A percentile compares a stretch with the other conserved stretches of the same genome.
phyloP scores from a whole-genome alignment of 164 flowering plant species.

The Piper longum region DNA sequence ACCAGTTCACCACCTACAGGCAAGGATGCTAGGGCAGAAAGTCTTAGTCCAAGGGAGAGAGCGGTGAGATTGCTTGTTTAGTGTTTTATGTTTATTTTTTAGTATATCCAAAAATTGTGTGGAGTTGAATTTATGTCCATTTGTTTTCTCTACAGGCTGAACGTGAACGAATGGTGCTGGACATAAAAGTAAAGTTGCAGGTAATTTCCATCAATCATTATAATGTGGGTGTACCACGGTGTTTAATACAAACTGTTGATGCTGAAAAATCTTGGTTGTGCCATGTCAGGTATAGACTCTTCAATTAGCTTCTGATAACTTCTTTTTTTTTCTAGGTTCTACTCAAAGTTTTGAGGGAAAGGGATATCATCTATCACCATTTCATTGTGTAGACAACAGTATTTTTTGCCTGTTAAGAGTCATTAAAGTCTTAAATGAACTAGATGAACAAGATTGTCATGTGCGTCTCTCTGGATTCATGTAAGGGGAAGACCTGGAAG shows the following conservation, averaged over 20 bases:
- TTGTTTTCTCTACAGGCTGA: slow-evolving; percentile 57
- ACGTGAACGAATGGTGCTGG: slow-evolving; percentile 96
- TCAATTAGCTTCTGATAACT: too few species aligned
- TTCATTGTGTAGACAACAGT: too few species aligned
- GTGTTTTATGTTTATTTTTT: background rate
- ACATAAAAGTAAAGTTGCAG: slow-evolving; percentile 96
- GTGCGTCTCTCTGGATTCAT: too few species aligned
- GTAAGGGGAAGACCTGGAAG: too few species aligned
- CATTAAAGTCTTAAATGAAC: too few species aligned
- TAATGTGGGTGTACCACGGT: background rate
- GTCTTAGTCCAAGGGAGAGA: slow-evolving; percentile 90
- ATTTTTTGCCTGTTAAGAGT: too few species aligned
- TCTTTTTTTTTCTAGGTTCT: too few species aligned
- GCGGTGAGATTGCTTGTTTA: slow-evolving; percentile 50
- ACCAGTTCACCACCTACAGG: slow-evolving; percentile 52
- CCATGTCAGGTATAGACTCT: too few species aligned
- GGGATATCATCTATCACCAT: too few species aligned
- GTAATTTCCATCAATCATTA: slow-evolving; percentile 14
- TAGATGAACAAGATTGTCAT: too few species aligned
- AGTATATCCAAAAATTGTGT: too few species aligned
- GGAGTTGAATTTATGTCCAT: background rate
- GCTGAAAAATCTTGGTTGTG: background rate
- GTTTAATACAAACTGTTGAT: background rate
- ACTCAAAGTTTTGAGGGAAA: too few species aligned
- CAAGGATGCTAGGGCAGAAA: slow-evolving; percentile 48